Percentiles rank a stretch among this genome's conserved stretches.
phyloP scores from a whole-genome alignment of 768 basidiomycete species.

The Suillus spraguei region DNA sequence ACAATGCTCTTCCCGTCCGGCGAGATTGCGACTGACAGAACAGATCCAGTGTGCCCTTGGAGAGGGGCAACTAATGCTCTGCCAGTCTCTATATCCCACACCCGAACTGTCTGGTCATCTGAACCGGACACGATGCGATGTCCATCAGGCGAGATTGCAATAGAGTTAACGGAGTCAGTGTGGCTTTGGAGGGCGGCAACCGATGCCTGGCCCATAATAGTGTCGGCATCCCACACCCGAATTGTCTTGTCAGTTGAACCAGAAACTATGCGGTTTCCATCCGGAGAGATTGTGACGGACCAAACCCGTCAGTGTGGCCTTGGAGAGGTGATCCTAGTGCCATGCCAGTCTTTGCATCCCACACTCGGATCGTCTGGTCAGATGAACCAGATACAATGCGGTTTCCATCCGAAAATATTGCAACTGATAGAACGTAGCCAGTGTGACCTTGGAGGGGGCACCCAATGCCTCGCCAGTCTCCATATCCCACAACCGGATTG shows the following conservation, averaged over 20 bases:
- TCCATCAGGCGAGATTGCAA: constrained; percentile 11
- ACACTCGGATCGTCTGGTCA: constrained; percentile 7
- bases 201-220: not conserved
- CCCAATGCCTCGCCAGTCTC: not conserved
- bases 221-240: not conserved
- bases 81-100: constrained; percentile 3
- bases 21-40: not conserved
- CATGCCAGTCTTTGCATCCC: constrained; percentile 1
- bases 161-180: not conserved
- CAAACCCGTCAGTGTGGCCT: not conserved
- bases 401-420: constrained; percentile 4
- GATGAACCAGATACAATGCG: constrained; percentile 8
- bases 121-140: constrained; percentile 9
- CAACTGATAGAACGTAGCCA: not conserved
- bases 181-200: constrained; percentile 1
- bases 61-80: not conserved
- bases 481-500: constrained; percentile 16
- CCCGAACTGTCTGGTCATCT: not conserved
- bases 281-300: not conserved
- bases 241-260: not conserved
- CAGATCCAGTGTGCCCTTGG: not conserved
- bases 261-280: not conserved
- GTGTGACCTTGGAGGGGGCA: not conserved
- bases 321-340: not conserved
- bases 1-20: not conserved